Base-by-base conservation (phyloP, 1,139 yeast genomes). In the Blastobotrys persicus region DNA sequence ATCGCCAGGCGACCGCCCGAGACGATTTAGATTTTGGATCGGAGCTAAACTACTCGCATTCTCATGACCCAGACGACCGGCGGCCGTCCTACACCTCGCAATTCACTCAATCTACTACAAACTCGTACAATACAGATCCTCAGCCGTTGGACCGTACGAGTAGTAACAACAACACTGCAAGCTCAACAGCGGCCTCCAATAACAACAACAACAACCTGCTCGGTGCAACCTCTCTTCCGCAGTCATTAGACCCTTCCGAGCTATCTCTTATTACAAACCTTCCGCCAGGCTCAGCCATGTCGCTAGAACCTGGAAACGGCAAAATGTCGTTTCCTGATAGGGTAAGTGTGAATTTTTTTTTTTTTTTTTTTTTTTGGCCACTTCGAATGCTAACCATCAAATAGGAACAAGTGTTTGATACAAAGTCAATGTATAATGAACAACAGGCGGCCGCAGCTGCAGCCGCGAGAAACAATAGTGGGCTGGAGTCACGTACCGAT, bases 401-500 rank as follows among this genome's bases (percentile, higher is more conserved):
- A 28, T 52, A 55, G 46, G 58, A 56, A 28, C 58, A 54, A 32
- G 59, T 56, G 11, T 48, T 56, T 34, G 59, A 56, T 43, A 58
- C 62, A 12, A 49, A 43, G 19, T 49, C 61, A n/a, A 50, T 55
- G 55, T 49, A 46, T 26, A 42, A 48, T 26, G 57, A 52, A 31
- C 51, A 55, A 26, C 40, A 40, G 6, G 43, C 44, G 12, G 50
- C 51, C 1, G 17, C 48, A 16, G 42, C 46, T 1, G 34, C 46
- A 9, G 41, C 41, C 2, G 41, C 41, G 14, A 23, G 9, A 31
- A 33, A 41, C 45, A 41, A 17, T 44, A 49, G 18, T 32, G 28
- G 28, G 28, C 9, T 23, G 18, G 42, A 42, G 16, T 32, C 41
- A n/a, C 46, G 61, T 9, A 52, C 62, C 1, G 63, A 54, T 4